These are phyloP conservation scores for Plasmodium berghei DNA, from an alignment of 169 alveolate species.

Conservation along the genomic window DNA sequence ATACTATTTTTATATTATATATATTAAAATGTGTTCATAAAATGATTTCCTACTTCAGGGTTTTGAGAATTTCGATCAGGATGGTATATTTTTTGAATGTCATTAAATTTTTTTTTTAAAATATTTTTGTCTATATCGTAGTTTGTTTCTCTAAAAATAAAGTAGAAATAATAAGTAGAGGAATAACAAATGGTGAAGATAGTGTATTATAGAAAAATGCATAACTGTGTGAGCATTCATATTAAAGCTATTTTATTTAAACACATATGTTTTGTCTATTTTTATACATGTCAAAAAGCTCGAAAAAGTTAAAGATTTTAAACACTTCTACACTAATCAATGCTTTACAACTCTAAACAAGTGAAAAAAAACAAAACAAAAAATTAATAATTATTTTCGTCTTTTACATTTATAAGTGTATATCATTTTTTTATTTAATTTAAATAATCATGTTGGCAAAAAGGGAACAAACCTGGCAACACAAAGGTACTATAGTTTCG, in stretches of 20 bases:
- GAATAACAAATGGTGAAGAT: background rate
- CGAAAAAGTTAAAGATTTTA: conserved; percentile 52
- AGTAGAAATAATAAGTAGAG: background rate
- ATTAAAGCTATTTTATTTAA: background rate
- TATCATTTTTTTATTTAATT: too few relatives aligned
- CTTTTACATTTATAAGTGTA: too few relatives aligned
- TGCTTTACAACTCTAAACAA: conserved; percentile 44
- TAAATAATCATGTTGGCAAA: background rate
- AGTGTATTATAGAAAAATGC: too few relatives aligned
- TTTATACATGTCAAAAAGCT: conserved; percentile 57
- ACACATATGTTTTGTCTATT: background rate
- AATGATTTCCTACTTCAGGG: conserved; percentile 1
- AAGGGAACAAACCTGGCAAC: conserved; percentile 27
- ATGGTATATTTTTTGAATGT: conserved; percentile 61
- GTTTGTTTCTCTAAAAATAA: conserved; percentile 18
- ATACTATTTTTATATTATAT: background rate
- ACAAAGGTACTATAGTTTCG: conserved; percentile 23
- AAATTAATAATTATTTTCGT: background rate
- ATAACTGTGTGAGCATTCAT: too few relatives aligned
- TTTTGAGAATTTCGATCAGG: conserved; percentile 46
- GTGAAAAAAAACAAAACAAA: background rate
- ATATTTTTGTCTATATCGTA: conserved; percentile 43
- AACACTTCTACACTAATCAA: conserved; percentile 40
- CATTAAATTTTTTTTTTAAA: conserved; percentile 56
- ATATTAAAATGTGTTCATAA: background rate